Percentiles rank a stretch among this genome's conserved stretches.
Evolutionary conservation across 2,329 filamentous ascomycete genomes (phyloP).

Genomic region (Exophiala alcalophila): DNA sequence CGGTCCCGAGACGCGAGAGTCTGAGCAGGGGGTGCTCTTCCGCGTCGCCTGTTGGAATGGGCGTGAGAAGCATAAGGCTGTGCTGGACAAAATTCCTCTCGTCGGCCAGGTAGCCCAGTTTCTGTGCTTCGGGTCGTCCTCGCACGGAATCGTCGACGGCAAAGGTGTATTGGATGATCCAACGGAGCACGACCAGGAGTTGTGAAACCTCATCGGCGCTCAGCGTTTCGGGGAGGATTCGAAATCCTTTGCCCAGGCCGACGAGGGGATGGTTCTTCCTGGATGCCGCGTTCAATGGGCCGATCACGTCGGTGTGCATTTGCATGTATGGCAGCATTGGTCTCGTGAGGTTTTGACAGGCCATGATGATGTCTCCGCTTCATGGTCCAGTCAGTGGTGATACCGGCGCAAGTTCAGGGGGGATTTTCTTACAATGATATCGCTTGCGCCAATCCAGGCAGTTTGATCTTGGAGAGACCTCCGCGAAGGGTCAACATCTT

Average conservation of each 20-base stretch:
- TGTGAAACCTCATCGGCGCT: constrained; percentile 22
- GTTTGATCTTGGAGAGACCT: constrained; percentile 37
- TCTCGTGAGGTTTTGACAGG: constrained; percentile 29
- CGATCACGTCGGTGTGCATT: constrained; percentile 27
- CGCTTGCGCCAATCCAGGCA: constrained; percentile 38
- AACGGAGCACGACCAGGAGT: constrained; percentile 35
- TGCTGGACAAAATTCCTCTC: constrained; percentile 42
- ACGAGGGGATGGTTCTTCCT: constrained; percentile 34
- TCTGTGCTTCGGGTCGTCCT: constrained; percentile 17
- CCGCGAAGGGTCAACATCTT: constrained; percentile 39
- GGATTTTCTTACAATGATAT: constrained; percentile 33
- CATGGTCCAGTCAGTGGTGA: constrained; percentile 1
- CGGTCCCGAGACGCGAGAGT: constrained; percentile 36
- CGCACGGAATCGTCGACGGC: constrained; percentile 32
- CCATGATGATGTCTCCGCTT: constrained; percentile 30
- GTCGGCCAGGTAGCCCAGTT: constrained; percentile 35
- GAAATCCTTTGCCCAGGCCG: constrained; percentile 30
- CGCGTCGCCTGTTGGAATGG: constrained; percentile 28
- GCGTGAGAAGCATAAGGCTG: constrained; percentile 35
- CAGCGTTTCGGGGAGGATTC: constrained; percentile 16
- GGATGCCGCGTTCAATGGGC: constrained; percentile 19
- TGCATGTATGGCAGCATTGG: constrained; percentile 30
- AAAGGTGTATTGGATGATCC: constrained; percentile 35
- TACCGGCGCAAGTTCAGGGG: not conserved
- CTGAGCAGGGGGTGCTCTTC: constrained; percentile 35